These are phyloP conservation scores for Endoconidiophora laricicola DNA, from an alignment of 2,329 filamentous ascomycete species.

Conservation along the genomic window DNA sequence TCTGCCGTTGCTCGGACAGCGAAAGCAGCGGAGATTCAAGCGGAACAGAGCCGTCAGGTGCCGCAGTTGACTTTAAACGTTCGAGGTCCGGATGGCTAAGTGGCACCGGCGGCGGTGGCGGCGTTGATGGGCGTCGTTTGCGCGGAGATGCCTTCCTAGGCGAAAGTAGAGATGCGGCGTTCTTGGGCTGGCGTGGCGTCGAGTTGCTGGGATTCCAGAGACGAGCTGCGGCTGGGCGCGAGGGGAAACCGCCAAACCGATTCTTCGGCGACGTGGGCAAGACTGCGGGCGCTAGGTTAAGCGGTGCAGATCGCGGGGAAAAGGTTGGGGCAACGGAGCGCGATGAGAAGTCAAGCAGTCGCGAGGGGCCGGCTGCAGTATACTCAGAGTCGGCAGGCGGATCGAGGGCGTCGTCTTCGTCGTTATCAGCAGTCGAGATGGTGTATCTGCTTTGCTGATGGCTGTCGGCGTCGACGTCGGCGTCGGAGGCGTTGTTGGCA, in stretches of 20 bases:
- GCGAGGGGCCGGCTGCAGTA: background rate
- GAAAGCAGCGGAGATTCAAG: conserved; percentile 36
- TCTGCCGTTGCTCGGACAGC: conserved; percentile 32
- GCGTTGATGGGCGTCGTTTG: conserved; percentile 34
- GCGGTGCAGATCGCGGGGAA: background rate
- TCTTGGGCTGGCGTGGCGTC: conserved; percentile 28
- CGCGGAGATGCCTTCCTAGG: conserved; percentile 15
- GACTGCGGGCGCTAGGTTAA: background rate
- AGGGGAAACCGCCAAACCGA: conserved; percentile 18
- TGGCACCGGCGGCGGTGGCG: conserved; percentile 34
- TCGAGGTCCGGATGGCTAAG: conserved; percentile 29
- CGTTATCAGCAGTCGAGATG: background rate
- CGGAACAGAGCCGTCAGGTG: conserved; percentile 22
- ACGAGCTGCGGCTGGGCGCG: conserved; percentile 29
- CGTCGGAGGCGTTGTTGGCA: background rate
- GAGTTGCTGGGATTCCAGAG: conserved; percentile 47
- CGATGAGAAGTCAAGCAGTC: conserved; percentile 2
- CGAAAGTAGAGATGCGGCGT: conserved; percentile 11
- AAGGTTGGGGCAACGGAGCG: conserved; percentile 7
- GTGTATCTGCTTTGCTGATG: background rate
- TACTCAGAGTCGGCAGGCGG: background rate
- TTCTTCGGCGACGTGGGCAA: conserved; percentile 1
- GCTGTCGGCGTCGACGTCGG: background rate
- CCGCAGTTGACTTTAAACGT: conserved; percentile 21
- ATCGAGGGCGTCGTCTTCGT: background rate